Evolutionary conservation across 2,329 filamentous ascomycete genomes (phyloP).

Genomic region (Alternaria arborescens): DNA sequence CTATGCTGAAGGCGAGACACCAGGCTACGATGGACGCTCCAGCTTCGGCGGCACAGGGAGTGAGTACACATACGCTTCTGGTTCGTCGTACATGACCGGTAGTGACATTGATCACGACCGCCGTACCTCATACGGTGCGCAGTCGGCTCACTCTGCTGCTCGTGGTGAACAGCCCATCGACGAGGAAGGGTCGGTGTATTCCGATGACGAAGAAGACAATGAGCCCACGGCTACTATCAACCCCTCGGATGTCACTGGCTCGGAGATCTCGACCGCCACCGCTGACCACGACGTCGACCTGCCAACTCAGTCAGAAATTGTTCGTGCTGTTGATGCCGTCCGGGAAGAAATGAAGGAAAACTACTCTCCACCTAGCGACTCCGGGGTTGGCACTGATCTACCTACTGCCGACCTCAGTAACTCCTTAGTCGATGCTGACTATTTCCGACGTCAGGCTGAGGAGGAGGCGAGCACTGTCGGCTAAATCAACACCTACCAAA

Average conservation of each 20-base stretch:
- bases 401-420: conserved; percentile 41
- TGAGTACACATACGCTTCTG: conserved; percentile 58
- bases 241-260: conserved; percentile 36
- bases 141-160: conserved; percentile 42
- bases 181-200: conserved; percentile 42
- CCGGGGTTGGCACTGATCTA: conserved; percentile 50
- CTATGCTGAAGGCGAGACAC: conserved; percentile 48
- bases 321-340: conserved; percentile 42
- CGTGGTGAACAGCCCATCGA: conserved; percentile 44
- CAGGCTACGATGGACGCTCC: conserved; percentile 48
- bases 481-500: conserved; percentile 8
- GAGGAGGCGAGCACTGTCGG: conserved; percentile 51
- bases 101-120: conserved; percentile 54
- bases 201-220: conserved; percentile 44
- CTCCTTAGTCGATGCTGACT: conserved; percentile 43
- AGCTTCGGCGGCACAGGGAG: conserved; percentile 54
- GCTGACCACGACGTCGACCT: conserved; percentile 29
- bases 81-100: conserved; percentile 58
- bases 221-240: conserved; percentile 38
- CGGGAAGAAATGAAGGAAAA: conserved; percentile 41
- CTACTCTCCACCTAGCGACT: conserved; percentile 43
- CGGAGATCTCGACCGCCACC: conserved; percentile 35
- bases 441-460: conserved; percentile 48
- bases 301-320: conserved; percentile 45
- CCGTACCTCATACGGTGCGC: conserved; percentile 55